Evolutionary conservation across 108 stramenopile genomes (phyloP), one percentile per base, ranked within the genome.

Genomic region (Nitzschia inconspicua): DNA sequence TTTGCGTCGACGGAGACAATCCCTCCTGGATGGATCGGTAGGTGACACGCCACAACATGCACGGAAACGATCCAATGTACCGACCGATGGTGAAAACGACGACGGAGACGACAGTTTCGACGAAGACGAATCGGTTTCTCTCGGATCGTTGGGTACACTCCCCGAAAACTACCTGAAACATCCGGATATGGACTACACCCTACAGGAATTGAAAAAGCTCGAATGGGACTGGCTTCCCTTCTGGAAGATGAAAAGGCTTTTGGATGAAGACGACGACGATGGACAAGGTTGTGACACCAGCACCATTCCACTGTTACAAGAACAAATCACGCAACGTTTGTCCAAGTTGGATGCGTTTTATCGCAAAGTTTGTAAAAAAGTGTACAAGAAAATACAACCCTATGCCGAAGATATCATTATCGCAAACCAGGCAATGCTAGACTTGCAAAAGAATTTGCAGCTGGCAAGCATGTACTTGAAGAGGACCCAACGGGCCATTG

Each of bases 151-250:
- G 9, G 37, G 53, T 28, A 54, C 53, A 9, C 53, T 69, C n/a
- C 68, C 68, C 19, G 10, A 11, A 0, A 24, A 65, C 11, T 72
- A 65, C 26, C 65, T 53, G 56, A 57, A 48, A 19, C 26, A 63
- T 41, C 62, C 63, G 1, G 61, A 68, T 10, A 43, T 41, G 6
- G 61, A 75, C 7, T 35, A 67, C 29, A 56, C 51, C 10, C 32
- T 63, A 4, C 34, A 44, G 30, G 43, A 55, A 22, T 25, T 75
- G 3, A 14, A 43, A 22, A 63, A 53, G n/a, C 41, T 72, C 16
- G 70, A 63, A 53, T 72, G 70, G 70, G 70, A 72, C 19, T 72
- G 70, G 70, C 44, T 72, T 14, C 70, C 70, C 13, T 72, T 36
- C 34, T 72, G 70, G 70, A 42, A 59, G 36, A 35, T 56, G 31